Conservation (phyloP, 306 rosid genomes). For the Bauhinia variegata region DNA sequence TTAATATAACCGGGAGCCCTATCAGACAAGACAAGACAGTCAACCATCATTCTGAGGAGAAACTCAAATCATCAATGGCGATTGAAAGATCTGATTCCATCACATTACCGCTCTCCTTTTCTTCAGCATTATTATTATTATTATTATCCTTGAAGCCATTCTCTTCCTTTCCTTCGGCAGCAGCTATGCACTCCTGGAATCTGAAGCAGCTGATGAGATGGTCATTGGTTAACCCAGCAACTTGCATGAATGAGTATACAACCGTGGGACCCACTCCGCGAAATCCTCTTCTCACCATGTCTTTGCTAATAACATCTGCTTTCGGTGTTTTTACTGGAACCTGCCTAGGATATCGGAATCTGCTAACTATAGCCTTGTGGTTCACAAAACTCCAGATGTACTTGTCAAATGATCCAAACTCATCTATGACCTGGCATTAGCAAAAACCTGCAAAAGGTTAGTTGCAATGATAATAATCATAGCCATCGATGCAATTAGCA, state of each 20-base stretch:
- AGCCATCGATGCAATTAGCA: conserved; percentile 39
- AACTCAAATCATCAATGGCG: conserved; percentile 61
- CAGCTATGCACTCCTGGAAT: conserved; percentile 65
- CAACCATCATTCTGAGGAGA: conserved; percentile 58
- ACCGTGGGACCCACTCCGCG: conserved; percentile 78
- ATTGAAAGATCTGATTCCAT: conserved; percentile 57
- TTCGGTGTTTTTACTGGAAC: conserved; percentile 81
- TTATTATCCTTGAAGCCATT: conserved; percentile 45
- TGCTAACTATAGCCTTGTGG: conserved; percentile 67
- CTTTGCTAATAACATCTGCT: conserved; percentile 82
- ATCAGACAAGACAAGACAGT: conserved; percentile 26
- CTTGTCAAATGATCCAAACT: conserved; percentile 73
- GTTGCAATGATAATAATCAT: conserved; percentile 47
- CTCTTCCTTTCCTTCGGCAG: conserved; percentile 62
- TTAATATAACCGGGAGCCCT: conserved; percentile 38
- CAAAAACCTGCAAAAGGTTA: conserved; percentile 71
- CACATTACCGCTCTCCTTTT: conserved; percentile 45
- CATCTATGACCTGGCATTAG: conserved; percentile 73
- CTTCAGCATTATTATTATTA: conserved; percentile 39
- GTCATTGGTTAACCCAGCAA: conserved; percentile 72
- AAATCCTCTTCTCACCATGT: conserved; percentile 73
- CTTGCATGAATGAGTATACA: conserved; percentile 83
- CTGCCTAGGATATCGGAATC: conserved; percentile 82
- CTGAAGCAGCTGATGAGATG: conserved; percentile 79
- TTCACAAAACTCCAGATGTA: conserved; percentile 85